Base-by-base conservation (phyloP, 139 green algal genomes). In the Closterium sp. region DNA sequence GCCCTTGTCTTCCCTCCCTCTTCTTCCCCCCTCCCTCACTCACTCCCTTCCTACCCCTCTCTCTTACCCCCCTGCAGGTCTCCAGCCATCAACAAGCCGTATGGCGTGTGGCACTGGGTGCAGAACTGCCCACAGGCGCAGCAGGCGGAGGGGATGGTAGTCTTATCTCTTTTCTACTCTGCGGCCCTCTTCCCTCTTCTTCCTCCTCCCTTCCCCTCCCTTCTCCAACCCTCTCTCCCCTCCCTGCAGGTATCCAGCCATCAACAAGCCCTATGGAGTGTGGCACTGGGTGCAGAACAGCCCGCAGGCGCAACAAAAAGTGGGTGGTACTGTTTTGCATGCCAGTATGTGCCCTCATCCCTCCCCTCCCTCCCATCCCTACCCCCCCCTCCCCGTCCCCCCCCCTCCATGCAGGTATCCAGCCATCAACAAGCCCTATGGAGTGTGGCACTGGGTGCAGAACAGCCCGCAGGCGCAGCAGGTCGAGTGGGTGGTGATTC, bases 11-110 rank as follows among this genome's bases (percentile, higher is more conserved):
- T 87, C 5, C 10, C 84, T 30, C 86, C 86, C 86, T 2, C 24
- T 10, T 9, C 86, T 45, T 27, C 86, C 86, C 1, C 1, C 28
- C 86, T 13, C 29, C 4, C 28, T 29, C 30, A 9, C 86, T 29
- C 19, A 24, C 29, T 13, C 10, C 17, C 11, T 9, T 13, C 5
- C 27, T 28, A 9, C 85, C n/a, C 85, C 24, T 21, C 28, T 34
- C 24, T 9, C 1, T 10, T 28, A 4, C 1, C n/a, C 27, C 27
- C 0, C 27, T 50, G 6, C 92, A 94, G 92, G 89, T 96, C 95
- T 42, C 22, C 94, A 17, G 92, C 94, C 31, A 93, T 96, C 90
- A 96, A 96, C 70, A 96, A 96, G 90, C 94, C 94, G 22, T 45
- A n/a, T 5, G 62, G 73, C 32, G 84, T 96, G 62, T 10, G 90